phyloP scores from a whole-genome alignment of 441 rosid genomes.

The Brassica balearica region DNA sequence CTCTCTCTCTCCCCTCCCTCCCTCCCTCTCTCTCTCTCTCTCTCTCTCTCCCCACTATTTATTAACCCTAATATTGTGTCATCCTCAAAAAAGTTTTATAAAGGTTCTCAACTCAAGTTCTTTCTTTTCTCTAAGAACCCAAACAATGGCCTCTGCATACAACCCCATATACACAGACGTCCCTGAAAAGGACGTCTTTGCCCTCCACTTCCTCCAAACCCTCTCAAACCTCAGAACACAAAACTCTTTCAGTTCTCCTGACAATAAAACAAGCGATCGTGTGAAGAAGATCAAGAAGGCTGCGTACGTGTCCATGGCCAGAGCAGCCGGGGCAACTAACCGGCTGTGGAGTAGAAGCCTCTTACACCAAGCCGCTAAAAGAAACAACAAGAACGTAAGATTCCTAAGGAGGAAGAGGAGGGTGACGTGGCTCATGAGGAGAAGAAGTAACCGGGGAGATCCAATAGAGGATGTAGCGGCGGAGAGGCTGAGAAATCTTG shows the following conservation, averaged over 20 bases:
- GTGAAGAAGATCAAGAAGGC: constrained; percentile 43
- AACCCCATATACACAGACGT: constrained; percentile 40
- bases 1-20: not conserved
- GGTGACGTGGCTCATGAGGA: constrained; percentile 27
- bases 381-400: constrained; percentile 8
- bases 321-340: constrained; percentile 33
- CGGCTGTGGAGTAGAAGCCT: constrained; percentile 44
- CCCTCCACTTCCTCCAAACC: constrained; percentile 40
- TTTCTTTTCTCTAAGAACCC: constrained; percentile 28
- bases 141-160: constrained; percentile 40
- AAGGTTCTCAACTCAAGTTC: constrained; percentile 36
- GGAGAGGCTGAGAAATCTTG: constrained; percentile 50
- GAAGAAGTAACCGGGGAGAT: constrained; percentile 20
- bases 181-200: constrained; percentile 35
- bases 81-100: constrained; percentile 15
- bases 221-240: constrained; percentile 42
- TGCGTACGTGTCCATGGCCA: constrained; percentile 46
- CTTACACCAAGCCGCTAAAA: constrained; percentile 29
- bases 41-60: constrained; percentile 31
- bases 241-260: constrained; percentile 14
- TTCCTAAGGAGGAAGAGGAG: constrained; percentile 24
- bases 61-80: constrained; percentile 38
- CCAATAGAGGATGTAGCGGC: constrained; percentile 26
- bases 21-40: not conserved
- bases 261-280: constrained; percentile 24